Conservation (phyloP, 1,284 basidiomycete species). For the Fistulina hepatica region DNA sequence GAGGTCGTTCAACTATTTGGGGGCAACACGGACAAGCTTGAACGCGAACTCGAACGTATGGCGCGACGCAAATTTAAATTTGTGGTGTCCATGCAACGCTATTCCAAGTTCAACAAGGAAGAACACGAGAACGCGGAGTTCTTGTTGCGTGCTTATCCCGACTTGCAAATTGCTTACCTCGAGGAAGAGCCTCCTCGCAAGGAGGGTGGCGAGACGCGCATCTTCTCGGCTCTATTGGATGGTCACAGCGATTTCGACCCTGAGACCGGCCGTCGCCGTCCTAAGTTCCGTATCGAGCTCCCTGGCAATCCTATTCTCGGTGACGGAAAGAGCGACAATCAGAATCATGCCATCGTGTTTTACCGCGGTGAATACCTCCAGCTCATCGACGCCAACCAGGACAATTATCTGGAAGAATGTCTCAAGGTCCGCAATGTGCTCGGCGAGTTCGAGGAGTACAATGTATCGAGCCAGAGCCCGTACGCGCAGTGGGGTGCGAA, state of each 20-base stretch:
- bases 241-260: conserved; percentile 95
- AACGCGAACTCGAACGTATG: conserved; percentile 96
- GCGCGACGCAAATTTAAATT: conserved; percentile 98
- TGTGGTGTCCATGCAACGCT: conserved; percentile 98
- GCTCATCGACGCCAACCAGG: conserved; percentile 99
- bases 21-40: conserved; percentile 94
- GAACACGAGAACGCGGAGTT: conserved; percentile 99
- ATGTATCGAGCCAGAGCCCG: conserved; percentile 78
- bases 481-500: conserved; percentile 83
- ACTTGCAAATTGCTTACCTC: conserved; percentile 96
- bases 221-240: conserved; percentile 95
- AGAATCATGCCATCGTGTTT: conserved; percentile 99
- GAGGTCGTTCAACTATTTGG: conserved; percentile 96
- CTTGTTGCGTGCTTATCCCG: conserved; percentile 95
- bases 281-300: conserved; percentile 98
- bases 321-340: conserved; percentile 99
- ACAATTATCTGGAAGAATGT: conserved; percentile 99
- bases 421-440: conserved; percentile 99
- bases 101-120: conserved; percentile 99
- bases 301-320: conserved; percentile 98
- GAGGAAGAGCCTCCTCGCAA: conserved; percentile 93
- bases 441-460: conserved; percentile 94
- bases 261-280: conserved; percentile 79
- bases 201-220: conserved; percentile 89
- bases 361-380: conserved; percentile 98